Base-by-base conservation (phyloP, 495 filamentous ascomycete genomes). In the Talaromyces stipitatus region DNA sequence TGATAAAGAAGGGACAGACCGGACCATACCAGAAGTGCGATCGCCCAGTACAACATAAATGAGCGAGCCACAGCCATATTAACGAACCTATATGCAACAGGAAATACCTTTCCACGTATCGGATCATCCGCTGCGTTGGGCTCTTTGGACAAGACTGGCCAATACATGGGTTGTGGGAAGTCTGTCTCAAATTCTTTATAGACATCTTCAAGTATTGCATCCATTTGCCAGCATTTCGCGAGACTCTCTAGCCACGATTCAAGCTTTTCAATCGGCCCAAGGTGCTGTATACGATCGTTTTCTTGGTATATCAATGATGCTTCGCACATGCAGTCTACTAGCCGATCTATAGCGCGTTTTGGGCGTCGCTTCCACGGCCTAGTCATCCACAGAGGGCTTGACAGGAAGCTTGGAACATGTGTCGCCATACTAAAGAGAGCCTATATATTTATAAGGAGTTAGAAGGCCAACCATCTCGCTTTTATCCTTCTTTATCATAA, bases 41-140 rank as follows among this genome's bases (percentile, higher is more conserved):
- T 61, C 0, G 67, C 63, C 73, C 71, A 76, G 38, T 69, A 67
- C 3, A 71, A 23, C 16, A 67, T 66, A n/a, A 69, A 61, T 12
- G 65, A 72, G 8, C 62, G 55, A 14, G 67, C 69, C 5, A 52
- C 63, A 11, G 23, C 12, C 3, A 68, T 38, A 41, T 66, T 58
- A 0, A 58, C 20, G 48, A 74, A 76, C 24, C 62, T 52, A 47
- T 62, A 69, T 10, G 64, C 58, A 10, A 70, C 62, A 1, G 69
- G 67, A 50, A 73, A 75, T 2, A 69, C 56, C 24, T 58, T 56
- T 4, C 51, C 56, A 11, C 12, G 26, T 0, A 60, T 45, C 12
- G 30, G 12, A 33, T 62, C 30, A 28, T 38, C 22, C 9, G 43
- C 22, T 18, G 26, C n/a, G 22, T 47, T 56, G 24, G 60, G 54